Conservation (phyloP, 257 asterid species). For the Penstemon davidsonii region DNA sequence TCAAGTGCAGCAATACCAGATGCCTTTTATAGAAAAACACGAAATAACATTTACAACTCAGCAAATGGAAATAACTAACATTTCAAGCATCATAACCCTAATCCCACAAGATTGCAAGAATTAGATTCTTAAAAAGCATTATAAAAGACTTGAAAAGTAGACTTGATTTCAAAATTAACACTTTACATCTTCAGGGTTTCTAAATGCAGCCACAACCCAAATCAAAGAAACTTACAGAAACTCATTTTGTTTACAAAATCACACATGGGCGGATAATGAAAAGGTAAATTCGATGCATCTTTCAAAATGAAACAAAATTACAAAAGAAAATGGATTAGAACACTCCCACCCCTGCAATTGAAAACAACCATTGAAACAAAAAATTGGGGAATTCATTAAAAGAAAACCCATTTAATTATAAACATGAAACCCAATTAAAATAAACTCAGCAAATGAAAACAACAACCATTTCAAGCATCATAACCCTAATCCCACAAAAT, state of each 20-base stretch:
- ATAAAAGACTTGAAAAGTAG: not conserved
- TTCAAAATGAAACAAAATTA: too few relatives aligned
- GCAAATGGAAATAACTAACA: not conserved
- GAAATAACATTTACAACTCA: conserved; percentile 17
- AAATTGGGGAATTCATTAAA: not conserved
- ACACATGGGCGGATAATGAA: too few relatives aligned
- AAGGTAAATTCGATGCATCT: too few relatives aligned
- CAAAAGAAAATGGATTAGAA: too few relatives aligned
- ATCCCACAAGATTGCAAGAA: too few relatives aligned
- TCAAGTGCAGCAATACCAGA: conserved; percentile 91
- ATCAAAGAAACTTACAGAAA: not conserved
- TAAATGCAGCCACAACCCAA: not conserved
- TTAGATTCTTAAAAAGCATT: not conserved
- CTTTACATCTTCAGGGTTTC: not conserved
- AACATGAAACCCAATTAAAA: not conserved
- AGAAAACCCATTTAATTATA: conserved; percentile 18
- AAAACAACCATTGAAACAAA: too few relatives aligned
- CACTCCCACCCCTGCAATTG: too few relatives aligned
- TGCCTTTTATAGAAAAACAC: conserved; percentile 44
- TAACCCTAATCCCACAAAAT: not conserved
- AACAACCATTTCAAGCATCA: too few relatives aligned
- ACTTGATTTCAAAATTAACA: not conserved
- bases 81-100: too few relatives aligned
- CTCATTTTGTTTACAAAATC: too few relatives aligned
- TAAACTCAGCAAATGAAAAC: not conserved